phyloP scores from a whole-genome alignment of 2,329 filamentous ascomycete species.

The Domatiomyces catenatus region DNA sequence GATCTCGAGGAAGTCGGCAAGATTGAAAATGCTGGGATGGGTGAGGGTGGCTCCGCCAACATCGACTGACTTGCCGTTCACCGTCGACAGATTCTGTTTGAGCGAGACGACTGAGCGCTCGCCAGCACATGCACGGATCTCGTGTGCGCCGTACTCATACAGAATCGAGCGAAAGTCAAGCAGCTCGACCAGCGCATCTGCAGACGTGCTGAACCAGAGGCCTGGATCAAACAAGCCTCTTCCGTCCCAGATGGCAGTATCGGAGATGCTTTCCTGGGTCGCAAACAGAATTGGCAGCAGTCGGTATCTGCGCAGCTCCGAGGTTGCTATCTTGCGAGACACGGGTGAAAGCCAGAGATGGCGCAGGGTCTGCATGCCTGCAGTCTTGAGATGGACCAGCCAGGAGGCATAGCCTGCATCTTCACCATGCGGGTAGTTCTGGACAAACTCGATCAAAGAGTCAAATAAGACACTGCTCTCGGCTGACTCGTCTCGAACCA shows the following conservation, averaged over 20 bases:
- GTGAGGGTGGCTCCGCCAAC: constrained; percentile 50
- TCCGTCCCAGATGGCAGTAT: constrained; percentile 60
- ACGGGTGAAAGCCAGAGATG: constrained; percentile 72
- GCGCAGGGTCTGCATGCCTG: constrained; percentile 57
- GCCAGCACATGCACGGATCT: constrained; percentile 63
- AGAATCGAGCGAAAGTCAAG: constrained; percentile 60
- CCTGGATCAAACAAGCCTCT: constrained; percentile 42
- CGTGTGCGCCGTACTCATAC: constrained; percentile 71
- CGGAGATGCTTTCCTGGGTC: constrained; percentile 54
- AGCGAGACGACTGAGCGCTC: constrained; percentile 56
- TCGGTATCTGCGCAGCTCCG: constrained; percentile 64
- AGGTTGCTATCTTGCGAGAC: constrained; percentile 57
- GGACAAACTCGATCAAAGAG: constrained; percentile 54
- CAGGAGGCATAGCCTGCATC: constrained; percentile 48
- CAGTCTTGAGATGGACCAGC: constrained; percentile 53
- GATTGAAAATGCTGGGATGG: constrained; percentile 69
- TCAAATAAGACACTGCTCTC: constrained; percentile 59
- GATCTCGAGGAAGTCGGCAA: constrained; percentile 78
- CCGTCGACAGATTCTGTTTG: constrained; percentile 46
- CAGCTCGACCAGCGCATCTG: constrained; percentile 59
- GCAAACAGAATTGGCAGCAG: constrained; percentile 65
- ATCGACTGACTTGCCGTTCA: constrained; percentile 58
- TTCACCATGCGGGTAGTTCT: constrained; percentile 51
- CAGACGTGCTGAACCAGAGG: constrained; percentile 55
- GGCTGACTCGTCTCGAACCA: constrained; percentile 42